phyloP scores from a whole-genome alignment of 192 early-diverging fungal species.

The Coemansia sp. region DNA sequence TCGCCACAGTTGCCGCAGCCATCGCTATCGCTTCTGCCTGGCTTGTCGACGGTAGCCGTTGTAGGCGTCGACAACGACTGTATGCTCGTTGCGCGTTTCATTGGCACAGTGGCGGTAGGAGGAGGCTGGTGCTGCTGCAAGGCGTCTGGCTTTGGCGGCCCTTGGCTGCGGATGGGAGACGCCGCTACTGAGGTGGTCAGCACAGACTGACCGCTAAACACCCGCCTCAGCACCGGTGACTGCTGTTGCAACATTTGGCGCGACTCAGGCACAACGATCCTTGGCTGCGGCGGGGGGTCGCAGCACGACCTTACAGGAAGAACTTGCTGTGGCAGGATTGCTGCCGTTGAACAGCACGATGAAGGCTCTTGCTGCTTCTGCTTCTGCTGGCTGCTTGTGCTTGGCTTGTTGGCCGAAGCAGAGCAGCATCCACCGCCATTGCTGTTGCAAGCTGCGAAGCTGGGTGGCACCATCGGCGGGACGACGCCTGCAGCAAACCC shows the following conservation, averaged over 20 bases:
- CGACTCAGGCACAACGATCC: not conserved
- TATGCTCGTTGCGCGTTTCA: not conserved
- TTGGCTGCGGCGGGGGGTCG: not conserved
- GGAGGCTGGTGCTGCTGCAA: not conserved
- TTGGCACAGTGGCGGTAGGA: not conserved
- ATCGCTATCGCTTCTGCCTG: not conserved
- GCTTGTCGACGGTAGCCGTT: not conserved
- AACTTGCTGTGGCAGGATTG: constrained; percentile 22
- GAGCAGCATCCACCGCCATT: not conserved
- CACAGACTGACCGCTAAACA: not conserved
- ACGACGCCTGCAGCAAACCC: constrained; percentile 15
- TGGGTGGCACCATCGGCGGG: constrained; percentile 6
- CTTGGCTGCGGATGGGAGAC: not conserved
- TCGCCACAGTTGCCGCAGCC: constrained; percentile 5
- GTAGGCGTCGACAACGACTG: not conserved
- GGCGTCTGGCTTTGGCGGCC: not conserved
- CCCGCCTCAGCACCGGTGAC: constrained; percentile 3
- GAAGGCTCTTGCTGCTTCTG: not conserved
- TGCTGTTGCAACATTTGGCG: not conserved
- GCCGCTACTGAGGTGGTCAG: not conserved
- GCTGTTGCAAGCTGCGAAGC: not conserved
- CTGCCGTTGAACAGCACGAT: not conserved
- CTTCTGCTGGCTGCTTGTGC: not conserved
- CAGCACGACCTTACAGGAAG: constrained; percentile 31
- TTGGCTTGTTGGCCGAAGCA: not conserved